Conservation (phyloP, 1,284 basidiomycete genomes). For the Fistulina hepatica region DNA sequence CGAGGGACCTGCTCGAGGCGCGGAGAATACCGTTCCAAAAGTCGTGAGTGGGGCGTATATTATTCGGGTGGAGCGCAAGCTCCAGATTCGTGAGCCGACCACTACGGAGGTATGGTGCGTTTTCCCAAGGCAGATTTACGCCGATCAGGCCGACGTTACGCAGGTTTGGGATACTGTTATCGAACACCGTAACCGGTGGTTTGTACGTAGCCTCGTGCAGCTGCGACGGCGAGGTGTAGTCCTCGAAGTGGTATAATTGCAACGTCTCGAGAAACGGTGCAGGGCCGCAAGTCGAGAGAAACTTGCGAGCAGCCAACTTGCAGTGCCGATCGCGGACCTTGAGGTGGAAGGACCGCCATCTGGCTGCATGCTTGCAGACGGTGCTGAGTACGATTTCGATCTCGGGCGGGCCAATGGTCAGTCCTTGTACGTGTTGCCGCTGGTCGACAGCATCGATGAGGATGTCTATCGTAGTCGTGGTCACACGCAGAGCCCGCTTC, state of each 20-base stretch:
- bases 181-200: slow-evolving; percentile 45
- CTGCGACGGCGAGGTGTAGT: slow-evolving; percentile 37
- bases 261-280: slow-evolving; percentile 43
- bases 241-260: slow-evolving; percentile 53
- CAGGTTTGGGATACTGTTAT: slow-evolving; percentile 36
- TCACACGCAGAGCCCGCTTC: slow-evolving; percentile 19
- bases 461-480: slow-evolving; percentile 36
- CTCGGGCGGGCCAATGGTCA: slow-evolving; percentile 37
- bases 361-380: slow-evolving; percentile 35
- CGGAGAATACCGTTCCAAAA: slow-evolving; percentile 43
- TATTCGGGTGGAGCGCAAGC: slow-evolving; percentile 48
- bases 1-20: slow-evolving; percentile 31
- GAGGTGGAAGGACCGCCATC: slow-evolving; percentile 47
- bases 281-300: slow-evolving; percentile 36
- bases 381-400: slow-evolving; percentile 35
- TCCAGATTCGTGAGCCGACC: slow-evolving; percentile 39
- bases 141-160: slow-evolving; percentile 48
- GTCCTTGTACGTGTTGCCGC: slow-evolving; percentile 33
- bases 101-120: slow-evolving; percentile 38
- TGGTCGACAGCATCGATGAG: slow-evolving; percentile 42
- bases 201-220: slow-evolving; percentile 42
- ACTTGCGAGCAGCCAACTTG: slow-evolving; percentile 39
- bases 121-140: slow-evolving; percentile 49
- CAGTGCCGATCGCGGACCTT: slow-evolving; percentile 46
- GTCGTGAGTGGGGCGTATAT: slow-evolving; percentile 41